These are phyloP conservation scores for Xylaria palmicola DNA, from an alignment of 495 filamentous ascomycete genomes.

Conservation along the genomic window DNA sequence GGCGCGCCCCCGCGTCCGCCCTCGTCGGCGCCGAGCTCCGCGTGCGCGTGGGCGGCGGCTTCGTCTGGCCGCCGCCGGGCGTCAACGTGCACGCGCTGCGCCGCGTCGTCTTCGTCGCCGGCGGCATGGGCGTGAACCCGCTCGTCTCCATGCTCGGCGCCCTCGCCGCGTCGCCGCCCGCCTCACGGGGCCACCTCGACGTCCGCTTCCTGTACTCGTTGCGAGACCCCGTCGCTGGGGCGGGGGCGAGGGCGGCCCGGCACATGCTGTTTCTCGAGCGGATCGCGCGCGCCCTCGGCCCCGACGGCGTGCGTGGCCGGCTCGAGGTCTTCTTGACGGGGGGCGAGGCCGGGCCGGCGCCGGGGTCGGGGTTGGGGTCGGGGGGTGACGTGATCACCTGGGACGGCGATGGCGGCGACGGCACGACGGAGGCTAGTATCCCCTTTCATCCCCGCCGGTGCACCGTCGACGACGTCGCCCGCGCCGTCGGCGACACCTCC, in stretches of 20 bases:
- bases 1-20: conserved; percentile 19
- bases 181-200: conserved; percentile 16
- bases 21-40: conserved; percentile 58
- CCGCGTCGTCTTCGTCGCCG: conserved; percentile 71
- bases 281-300: conserved; percentile 35
- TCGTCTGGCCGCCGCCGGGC: conserved; percentile 67
- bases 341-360: background rate
- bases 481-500: conserved; percentile 48
- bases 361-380: conserved; percentile 6
- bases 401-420: background rate
- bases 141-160: conserved; percentile 47
- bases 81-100: conserved; percentile 42
- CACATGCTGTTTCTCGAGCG: conserved; percentile 47
- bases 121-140: conserved; percentile 82
- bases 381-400: background rate
- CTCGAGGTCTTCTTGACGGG: conserved; percentile 38
- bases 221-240: conserved; percentile 23
- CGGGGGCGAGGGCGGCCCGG: conserved; percentile 1
- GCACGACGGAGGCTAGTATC: conserved; percentile 17
- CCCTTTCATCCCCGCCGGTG: conserved; percentile 50
- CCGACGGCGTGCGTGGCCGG: conserved; percentile 25
- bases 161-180: conserved; percentile 26
- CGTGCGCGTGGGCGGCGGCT: conserved; percentile 77
- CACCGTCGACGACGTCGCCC: conserved; percentile 37
- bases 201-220: conserved; percentile 42